Conservation (phyloP, 2,329 filamentous ascomycete species). For the Monosporascus sp. region DNA sequence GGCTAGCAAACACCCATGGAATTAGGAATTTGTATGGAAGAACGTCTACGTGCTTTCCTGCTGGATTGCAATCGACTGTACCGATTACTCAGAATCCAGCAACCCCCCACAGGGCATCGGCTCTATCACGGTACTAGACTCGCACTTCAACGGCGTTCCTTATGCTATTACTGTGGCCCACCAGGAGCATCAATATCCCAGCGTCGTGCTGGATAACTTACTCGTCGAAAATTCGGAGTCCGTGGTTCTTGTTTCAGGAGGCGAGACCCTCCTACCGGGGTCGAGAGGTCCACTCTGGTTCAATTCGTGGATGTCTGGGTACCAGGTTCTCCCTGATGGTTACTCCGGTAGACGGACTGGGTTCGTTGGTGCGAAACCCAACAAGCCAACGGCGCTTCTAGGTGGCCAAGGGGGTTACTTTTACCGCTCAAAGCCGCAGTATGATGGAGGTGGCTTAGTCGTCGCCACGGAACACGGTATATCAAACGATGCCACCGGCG, state of each 20-base stretch:
- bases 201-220: conserved; percentile 47
- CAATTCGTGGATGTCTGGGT: neutral
- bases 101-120: conserved; percentile 32
- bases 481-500: conserved; percentile 26
- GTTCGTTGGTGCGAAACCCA: neutral
- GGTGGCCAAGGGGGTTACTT: conserved; percentile 14
- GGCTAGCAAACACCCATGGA: no score
- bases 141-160: conserved; percentile 41
- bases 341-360: neutral
- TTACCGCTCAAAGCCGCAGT: conserved; percentile 26
- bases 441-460: conserved; percentile 10
- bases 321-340: neutral
- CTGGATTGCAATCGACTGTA: no score
- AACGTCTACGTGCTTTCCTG: no score
- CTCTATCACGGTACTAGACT: conserved; percentile 51
- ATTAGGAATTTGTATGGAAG: no score
- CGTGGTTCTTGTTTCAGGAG: neutral
- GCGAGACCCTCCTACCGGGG: neutral
- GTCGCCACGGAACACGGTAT: conserved; percentile 6
- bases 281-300: neutral
- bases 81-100: neutral
- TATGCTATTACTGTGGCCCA: conserved; percentile 42
- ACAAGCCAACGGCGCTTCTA: conserved; percentile 6
- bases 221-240: conserved; percentile 32
- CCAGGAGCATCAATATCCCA: conserved; percentile 28